phyloP scores from a whole-genome alignment of 306 rosid genomes.

The Inga leiocalycina region DNA sequence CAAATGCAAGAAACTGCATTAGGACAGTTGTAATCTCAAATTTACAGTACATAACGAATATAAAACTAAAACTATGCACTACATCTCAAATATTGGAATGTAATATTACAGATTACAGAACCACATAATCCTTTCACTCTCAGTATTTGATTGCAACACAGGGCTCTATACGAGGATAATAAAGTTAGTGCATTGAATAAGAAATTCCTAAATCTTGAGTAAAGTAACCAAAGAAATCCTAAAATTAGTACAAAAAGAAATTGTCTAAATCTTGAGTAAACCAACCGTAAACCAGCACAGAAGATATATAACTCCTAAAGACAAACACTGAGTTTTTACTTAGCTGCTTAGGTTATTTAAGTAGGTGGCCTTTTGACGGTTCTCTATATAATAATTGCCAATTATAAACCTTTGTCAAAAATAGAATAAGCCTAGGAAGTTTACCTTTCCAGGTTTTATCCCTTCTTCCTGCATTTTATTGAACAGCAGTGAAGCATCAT shows the following conservation, averaged over 20 bases:
- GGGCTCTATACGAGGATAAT: neutral
- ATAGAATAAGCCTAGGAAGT: neutral
- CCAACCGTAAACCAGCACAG: neutral
- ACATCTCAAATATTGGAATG: too few relatives aligned
- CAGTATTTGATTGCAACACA: neutral
- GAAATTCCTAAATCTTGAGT: neutral
- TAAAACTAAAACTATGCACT: too few relatives aligned
- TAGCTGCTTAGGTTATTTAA: constrained; percentile 9
- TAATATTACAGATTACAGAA: too few relatives aligned
- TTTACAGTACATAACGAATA: neutral
- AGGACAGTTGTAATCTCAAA: constrained; percentile 9
- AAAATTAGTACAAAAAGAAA: neutral
- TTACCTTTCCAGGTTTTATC: constrained; percentile 83
- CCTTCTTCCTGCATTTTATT: constrained; percentile 77
- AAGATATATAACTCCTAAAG: neutral
- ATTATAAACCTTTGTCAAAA: neutral
- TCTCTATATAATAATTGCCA: neutral
- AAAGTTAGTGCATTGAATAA: neutral
- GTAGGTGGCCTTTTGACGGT: neutral
- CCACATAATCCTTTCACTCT: too few relatives aligned
- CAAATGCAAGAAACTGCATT: constrained; percentile 31
- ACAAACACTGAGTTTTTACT: neutral
- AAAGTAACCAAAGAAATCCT: neutral
- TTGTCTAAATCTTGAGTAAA: neutral
- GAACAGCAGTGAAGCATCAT: constrained; percentile 55